A percentile compares a stretch with the other conserved stretches of the same genome.
These are phyloP conservation scores for Nitzschia putrida DNA, from an alignment of 108 stramenopile species.

Conservation along the genomic window DNA sequence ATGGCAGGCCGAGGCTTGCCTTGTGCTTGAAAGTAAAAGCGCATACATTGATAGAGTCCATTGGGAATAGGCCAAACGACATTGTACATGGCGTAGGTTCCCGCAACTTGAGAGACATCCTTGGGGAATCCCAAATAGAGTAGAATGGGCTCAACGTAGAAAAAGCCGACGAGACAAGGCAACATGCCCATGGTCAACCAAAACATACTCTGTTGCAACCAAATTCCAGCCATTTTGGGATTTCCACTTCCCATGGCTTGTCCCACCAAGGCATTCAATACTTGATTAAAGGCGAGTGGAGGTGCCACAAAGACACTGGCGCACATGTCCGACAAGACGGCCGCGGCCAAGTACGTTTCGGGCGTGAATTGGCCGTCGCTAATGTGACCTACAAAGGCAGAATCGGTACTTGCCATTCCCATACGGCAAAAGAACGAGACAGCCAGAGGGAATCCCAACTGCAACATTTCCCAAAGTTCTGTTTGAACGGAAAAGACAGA, in stretches of 20 bases:
- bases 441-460: conserved; percentile 39
- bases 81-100: conserved; percentile 50
- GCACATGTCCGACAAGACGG: conserved; percentile 79
- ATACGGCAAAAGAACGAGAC: conserved; percentile 48
- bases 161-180: conserved; percentile 44
- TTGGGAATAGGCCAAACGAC: conserved; percentile 57
- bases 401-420: conserved; percentile 49
- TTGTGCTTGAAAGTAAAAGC: conserved; percentile 56
- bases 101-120: conserved; percentile 42
- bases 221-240: conserved; percentile 63
- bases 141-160: conserved; percentile 46
- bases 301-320: conserved; percentile 60
- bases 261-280: conserved; percentile 46
- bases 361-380: conserved; percentile 24
- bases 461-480: conserved; percentile 35
- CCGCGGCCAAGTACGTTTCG: conserved; percentile 54
- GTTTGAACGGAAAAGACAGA: conserved; percentile 4
- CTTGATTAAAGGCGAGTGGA: conserved; percentile 49
- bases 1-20: conserved; percentile 50
- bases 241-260: conserved; percentile 55
- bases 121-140: conserved; percentile 29
- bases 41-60: conserved; percentile 54
- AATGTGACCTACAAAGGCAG: conserved; percentile 45
- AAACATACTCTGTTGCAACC: conserved; percentile 51
- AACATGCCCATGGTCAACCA: conserved; percentile 47